Base-by-base conservation (phyloP, 2,329 filamentous ascomycete species). In the Phaeophleospora eucalypticola region DNA sequence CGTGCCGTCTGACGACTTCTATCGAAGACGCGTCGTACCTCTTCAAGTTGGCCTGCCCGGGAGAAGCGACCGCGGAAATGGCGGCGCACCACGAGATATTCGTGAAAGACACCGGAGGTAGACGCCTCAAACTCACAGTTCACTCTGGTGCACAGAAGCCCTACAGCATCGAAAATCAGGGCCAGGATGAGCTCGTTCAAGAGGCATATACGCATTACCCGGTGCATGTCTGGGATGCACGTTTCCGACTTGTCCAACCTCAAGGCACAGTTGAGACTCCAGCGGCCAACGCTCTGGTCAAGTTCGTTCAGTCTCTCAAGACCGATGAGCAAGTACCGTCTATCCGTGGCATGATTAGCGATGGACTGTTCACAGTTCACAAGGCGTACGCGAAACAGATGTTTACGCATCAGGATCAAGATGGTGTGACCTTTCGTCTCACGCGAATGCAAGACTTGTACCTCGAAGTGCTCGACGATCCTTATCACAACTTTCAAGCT, bases 181-280 rank as follows among this genome's bases (percentile, higher is more conserved):
- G 50, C 16, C 43, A 35, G 17, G 51, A 52, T n/a, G 21, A 36
- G 19, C 24, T 43, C 9, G 15, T 51, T 14, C 46, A 37, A 16
- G 49, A 51, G 19, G 49, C 49, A 3, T 47, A 19, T 27, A 43
- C 45, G 1, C 54, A 57, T 37, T 53, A 42, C 34, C 45, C 48
- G 10, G 33, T 46, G 17, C 48, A 53, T 27, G 54, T 57, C 19
- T 57, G 47, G 47, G 54, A 57, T 39, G 48, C 50, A n/a, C 45
- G 42, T 15, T 44, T 53, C 17, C 35, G 36, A 3, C 27, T 57
- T 15, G 45, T 49, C 18, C 24, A 51, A 29, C 39, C 45, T 14
- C 43, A 38, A n/a, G n/a, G 32, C 12, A 42, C 48, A 18, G 36
- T 18, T 18, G 45, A 39, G 4, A 36, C 45, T 7, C 35, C 46